Evolutionary conservation across 345 rosid genomes (phyloP).

Genomic region (Cardamine chenopodiifolia): DNA sequence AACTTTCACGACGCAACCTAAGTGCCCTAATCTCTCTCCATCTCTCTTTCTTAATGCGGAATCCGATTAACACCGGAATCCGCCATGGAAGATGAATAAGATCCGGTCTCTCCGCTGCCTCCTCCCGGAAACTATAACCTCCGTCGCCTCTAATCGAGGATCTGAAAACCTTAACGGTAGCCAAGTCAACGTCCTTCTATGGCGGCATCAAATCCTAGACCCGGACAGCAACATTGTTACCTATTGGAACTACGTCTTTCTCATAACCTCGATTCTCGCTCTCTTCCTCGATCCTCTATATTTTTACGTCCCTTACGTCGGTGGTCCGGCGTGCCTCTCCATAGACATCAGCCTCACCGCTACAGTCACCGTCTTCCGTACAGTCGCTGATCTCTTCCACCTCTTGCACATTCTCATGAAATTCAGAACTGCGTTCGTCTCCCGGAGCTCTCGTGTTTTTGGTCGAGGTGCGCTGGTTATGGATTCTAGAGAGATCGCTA

Average conservation of each 20-base stretch:
- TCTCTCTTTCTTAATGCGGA: slow-evolving; percentile 41
- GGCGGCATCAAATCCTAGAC: slow-evolving; percentile 87
- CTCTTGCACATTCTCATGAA: slow-evolving; percentile 68
- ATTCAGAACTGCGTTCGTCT: slow-evolving; percentile 81
- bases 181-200: slow-evolving; percentile 50
- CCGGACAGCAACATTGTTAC: slow-evolving; percentile 84
- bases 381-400: slow-evolving; percentile 67
- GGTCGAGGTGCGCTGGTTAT: slow-evolving; percentile 89
- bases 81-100: slow-evolving; percentile 61
- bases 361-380: slow-evolving; percentile 64
- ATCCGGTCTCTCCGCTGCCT: slow-evolving; percentile 40
- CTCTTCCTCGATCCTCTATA: slow-evolving; percentile 91
- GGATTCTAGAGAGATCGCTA: slow-evolving; percentile 74
- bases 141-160: slow-evolving; percentile 39
- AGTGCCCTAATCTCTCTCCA: slow-evolving; percentile 3
- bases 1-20: not conserved
- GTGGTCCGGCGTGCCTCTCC: slow-evolving; percentile 58
- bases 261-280: slow-evolving; percentile 66
- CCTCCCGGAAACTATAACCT: slow-evolving; percentile 48
- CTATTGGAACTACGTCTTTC: slow-evolving; percentile 89
- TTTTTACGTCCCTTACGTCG: slow-evolving; percentile 68
- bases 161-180: slow-evolving; percentile 29
- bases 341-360: slow-evolving; percentile 56
- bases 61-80: slow-evolving; percentile 51
- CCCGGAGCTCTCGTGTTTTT: slow-evolving; percentile 73